A percentile compares a stretch with the other conserved stretches of the same genome.
phyloP scores from a whole-genome alignment of 2,329 filamentous ascomycete genomes.

The Leptographium radiaticola region DNA sequence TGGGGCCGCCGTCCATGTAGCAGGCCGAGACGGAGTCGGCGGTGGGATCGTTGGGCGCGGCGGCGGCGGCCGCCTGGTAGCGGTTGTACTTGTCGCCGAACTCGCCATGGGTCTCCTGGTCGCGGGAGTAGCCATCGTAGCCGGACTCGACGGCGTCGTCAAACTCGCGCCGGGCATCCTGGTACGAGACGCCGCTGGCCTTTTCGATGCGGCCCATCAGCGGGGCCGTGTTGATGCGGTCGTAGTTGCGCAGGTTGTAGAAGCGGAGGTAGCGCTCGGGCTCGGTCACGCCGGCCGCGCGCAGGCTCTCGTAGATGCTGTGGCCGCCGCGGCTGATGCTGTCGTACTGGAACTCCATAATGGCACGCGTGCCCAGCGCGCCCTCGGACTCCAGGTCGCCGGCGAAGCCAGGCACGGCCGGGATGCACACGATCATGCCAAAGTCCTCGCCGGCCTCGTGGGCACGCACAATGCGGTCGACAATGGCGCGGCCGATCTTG shows the following conservation, averaged over 20 bases:
- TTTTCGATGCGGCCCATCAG: slow-evolving; percentile 49
- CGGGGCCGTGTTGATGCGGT: slow-evolving; percentile 61
- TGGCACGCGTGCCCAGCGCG: slow-evolving; percentile 64
- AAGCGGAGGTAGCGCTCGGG: slow-evolving; percentile 65
- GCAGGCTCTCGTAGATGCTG: slow-evolving; percentile 63
- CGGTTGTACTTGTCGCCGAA: slow-evolving; percentile 42
- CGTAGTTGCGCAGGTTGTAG: slow-evolving; percentile 75
- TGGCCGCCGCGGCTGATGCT: slow-evolving; percentile 66
- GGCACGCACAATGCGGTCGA: slow-evolving; percentile 62
- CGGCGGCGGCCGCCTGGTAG: slow-evolving; percentile 58
- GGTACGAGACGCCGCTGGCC: slow-evolving; percentile 53
- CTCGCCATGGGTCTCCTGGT: slow-evolving; percentile 13
- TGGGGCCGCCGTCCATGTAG: slow-evolving; percentile 69
- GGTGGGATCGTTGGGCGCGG: slow-evolving; percentile 24
- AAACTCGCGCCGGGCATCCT: slow-evolving; percentile 48
- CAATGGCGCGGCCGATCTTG: slow-evolving; percentile 65
- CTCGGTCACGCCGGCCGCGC: slow-evolving; percentile 49
- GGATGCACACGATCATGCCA: slow-evolving; percentile 66
- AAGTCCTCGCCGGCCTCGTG: slow-evolving; percentile 52
- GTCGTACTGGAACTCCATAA: slow-evolving; percentile 80
- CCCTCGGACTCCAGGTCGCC: slow-evolving; percentile 64
- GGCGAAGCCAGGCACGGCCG: slow-evolving; percentile 69
- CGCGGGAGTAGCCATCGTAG: slow-evolving; percentile 22
- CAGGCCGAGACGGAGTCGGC: slow-evolving; percentile 69
- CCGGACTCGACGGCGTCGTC: slow-evolving; percentile 42